A percentile compares a stretch with the other conserved stretches of the same genome.
Conservation (phyloP, 2,329 filamentous ascomycete species). For the Pleomassaria siparia region DNA sequence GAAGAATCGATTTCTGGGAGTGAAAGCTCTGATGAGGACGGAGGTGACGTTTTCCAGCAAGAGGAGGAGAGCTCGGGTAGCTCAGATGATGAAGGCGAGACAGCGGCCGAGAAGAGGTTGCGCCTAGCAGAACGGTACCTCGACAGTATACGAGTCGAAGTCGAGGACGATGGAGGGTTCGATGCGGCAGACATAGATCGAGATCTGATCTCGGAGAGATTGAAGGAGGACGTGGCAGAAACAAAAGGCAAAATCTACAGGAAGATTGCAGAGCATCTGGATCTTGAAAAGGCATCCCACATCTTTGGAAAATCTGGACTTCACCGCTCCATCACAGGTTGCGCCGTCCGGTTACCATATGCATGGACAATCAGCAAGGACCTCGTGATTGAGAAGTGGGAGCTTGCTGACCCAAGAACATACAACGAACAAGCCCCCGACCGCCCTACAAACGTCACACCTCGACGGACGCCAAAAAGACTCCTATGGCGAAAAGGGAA, state of each 20-base stretch:
- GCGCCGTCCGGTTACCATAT: conserved; percentile 77
- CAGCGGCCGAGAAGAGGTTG: conserved; percentile 82
- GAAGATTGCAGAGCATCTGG: conserved; percentile 71
- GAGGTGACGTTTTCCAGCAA: conserved; percentile 43
- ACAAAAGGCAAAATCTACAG: conserved; percentile 88
- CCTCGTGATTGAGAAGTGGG: conserved; percentile 84
- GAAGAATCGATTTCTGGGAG: conserved; percentile 87
- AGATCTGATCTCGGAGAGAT: conserved; percentile 80
- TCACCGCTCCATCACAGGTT: conserved; percentile 73
- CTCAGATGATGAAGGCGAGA: conserved; percentile 80
- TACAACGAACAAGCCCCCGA: conserved; percentile 23
- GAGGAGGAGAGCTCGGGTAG: conserved; percentile 50
- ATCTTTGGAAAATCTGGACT: conserved; percentile 79
- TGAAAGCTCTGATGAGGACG: conserved; percentile 69
- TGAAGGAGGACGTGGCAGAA: conserved; percentile 91
- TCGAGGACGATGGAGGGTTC: conserved; percentile 76
- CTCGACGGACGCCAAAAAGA: conserved; percentile 63
- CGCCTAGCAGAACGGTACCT: conserved; percentile 90
- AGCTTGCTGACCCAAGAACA: conserved; percentile 61
- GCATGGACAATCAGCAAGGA: conserved; percentile 91
- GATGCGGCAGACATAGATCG: conserved; percentile 92
- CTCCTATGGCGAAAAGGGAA: conserved; percentile 66
- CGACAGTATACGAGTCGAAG: conserved; percentile 80
- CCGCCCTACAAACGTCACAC: conserved; percentile 47
- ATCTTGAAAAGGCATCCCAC: conserved; percentile 67